Conservation (phyloP, 2,329 filamentous ascomycete species). For the Fusarium albidum region DNA sequence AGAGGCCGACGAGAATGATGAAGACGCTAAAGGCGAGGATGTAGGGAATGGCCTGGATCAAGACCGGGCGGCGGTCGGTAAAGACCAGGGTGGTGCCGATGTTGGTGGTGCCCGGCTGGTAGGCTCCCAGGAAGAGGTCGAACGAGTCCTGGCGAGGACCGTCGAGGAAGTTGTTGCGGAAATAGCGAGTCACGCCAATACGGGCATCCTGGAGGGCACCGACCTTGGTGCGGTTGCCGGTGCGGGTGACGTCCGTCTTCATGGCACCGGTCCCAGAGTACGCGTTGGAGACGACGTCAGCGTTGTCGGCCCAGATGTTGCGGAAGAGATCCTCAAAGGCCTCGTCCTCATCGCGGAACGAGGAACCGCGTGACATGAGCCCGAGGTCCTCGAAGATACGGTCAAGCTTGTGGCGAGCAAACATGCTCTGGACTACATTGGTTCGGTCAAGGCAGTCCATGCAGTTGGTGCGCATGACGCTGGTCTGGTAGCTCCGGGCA, state of each 20-base stretch:
- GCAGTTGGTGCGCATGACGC: slow-evolving; percentile 95
- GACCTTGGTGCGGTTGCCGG: slow-evolving; percentile 84
- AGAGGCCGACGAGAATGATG: slow-evolving; percentile 77
- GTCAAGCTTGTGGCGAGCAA: slow-evolving; percentile 87
- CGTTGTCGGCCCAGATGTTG: slow-evolving; percentile 98
- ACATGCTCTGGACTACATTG: slow-evolving; percentile 97
- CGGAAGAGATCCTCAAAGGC: slow-evolving; percentile 92
- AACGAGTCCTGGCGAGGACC: slow-evolving; percentile 95
- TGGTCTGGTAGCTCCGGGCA: slow-evolving; percentile 81
- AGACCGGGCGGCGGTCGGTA: slow-evolving; percentile 81
- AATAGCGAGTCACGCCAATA: slow-evolving; percentile 89
- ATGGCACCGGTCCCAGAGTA: slow-evolving; percentile 97
- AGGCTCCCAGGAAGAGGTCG: slow-evolving; percentile 89
- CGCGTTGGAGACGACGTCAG: slow-evolving; percentile 89
- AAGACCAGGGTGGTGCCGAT: slow-evolving; percentile 80
- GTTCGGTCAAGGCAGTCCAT: slow-evolving; percentile 99
- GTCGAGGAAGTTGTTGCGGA: slow-evolving; percentile 93
- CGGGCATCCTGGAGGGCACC: slow-evolving; percentile 87
- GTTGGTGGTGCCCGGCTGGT: slow-evolving; percentile 76
- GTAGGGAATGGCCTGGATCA: slow-evolving; percentile 95
- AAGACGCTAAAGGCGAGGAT: slow-evolving; percentile 86
- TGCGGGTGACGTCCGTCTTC: slow-evolving; percentile 98
- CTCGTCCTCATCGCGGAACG: slow-evolving; percentile 77
- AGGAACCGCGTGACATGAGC: slow-evolving; percentile 77
- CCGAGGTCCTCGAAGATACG: slow-evolving; percentile 88